Conservation (phyloP, 2,329 filamentous ascomycete genomes). For the Phaeoacremonium minimum region DNA sequence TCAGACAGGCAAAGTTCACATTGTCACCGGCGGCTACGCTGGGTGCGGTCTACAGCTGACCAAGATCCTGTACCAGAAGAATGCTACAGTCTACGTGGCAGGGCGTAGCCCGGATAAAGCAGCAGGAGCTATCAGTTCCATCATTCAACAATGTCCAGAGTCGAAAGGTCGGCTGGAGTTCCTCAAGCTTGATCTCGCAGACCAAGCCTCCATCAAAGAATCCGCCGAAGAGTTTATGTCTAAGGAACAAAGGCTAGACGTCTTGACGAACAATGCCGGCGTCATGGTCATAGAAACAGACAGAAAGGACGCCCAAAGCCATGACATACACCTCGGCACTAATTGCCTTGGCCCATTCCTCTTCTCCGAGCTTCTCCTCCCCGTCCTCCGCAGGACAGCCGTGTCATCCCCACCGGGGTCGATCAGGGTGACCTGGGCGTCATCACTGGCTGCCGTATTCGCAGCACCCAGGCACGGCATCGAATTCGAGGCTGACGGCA, state of each 20-base stretch:
- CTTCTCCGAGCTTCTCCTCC: slow-evolving; percentile 1
- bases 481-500: slow-evolving; percentile 6
- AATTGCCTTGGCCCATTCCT: slow-evolving; percentile 4
- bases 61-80: slow-evolving; percentile 41
- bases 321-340: slow-evolving; percentile 4
- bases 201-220: slow-evolving; percentile 3
- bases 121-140: background rate
- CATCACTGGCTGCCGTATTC: no score
- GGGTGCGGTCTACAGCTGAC: slow-evolving; percentile 38
- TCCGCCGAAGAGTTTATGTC: slow-evolving; percentile 1
- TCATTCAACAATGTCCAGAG: background rate
- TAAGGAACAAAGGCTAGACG: slow-evolving; percentile 2
- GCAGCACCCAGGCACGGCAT: no score
- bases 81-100: slow-evolving; percentile 44
- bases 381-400: slow-evolving; percentile 1
- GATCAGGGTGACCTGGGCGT: slow-evolving; percentile 2
- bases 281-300: slow-evolving; percentile 1
- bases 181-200: slow-evolving; percentile 4
- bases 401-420: background rate
- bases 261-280: slow-evolving; percentile 4
- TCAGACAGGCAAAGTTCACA: slow-evolving; percentile 10
- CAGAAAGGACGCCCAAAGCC: background rate
- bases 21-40: slow-evolving; percentile 32
- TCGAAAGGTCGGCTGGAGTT: background rate
- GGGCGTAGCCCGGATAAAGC: slow-evolving; percentile 21